These are phyloP conservation scores for Pseudogymnoascus sp. DNA, from an alignment of 2,329 filamentous ascomycete species.

Conservation along the genomic window DNA sequence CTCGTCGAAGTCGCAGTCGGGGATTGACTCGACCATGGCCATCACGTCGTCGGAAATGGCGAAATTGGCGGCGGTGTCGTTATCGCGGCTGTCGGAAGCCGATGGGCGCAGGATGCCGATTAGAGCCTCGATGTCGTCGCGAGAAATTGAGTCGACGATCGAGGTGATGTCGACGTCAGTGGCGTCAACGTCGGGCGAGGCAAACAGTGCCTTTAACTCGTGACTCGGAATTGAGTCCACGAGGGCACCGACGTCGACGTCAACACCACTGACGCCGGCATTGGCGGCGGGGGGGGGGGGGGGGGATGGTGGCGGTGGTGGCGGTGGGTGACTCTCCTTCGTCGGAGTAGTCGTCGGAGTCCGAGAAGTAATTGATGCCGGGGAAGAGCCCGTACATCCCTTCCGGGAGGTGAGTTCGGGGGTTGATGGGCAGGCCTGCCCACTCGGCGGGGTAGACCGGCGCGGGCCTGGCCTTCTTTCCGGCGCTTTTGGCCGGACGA, in stretches of 20 bases:
- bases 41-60: constrained; percentile 8
- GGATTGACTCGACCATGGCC: background rate
- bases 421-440: background rate
- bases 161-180: constrained; percentile 17
- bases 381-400: background rate
- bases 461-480: background rate
- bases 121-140: background rate
- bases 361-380: background rate
- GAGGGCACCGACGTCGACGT: constrained; percentile 1
- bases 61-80: background rate
- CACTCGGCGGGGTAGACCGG: background rate
- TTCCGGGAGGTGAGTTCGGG: background rate
- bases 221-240: constrained; percentile 5
- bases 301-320: background rate
- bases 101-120: background rate
- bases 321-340: background rate
- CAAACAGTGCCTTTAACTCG: constrained; percentile 31
- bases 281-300: background rate
- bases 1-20: background rate
- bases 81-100: background rate
- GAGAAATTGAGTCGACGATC: constrained; percentile 11
- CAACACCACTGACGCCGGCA: background rate
- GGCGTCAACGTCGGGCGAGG: constrained; percentile 36
- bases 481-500: too few relatives aligned
- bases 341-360: background rate